A percentile compares a stretch with the other conserved stretches of the same genome.
Evolutionary conservation across 192 early-diverging fungal species (phyloP).

Genomic region (Linderina pennispora): DNA sequence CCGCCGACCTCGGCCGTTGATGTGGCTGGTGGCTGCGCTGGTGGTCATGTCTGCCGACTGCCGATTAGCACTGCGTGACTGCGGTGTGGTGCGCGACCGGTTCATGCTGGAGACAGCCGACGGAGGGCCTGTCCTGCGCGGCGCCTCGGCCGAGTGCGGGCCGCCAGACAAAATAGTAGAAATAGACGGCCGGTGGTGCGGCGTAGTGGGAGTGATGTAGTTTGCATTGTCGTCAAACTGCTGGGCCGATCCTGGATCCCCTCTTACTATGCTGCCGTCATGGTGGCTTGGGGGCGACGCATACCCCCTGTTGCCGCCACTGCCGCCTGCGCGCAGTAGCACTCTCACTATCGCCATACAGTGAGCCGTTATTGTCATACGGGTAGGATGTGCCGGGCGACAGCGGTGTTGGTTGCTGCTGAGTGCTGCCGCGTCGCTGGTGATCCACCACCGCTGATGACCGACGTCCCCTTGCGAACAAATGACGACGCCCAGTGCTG

Average conservation of each 20-base stretch:
- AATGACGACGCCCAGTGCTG: neutral
- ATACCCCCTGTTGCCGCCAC: neutral
- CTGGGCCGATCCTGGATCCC: conserved; percentile 4
- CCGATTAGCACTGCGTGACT: too few relatives aligned
- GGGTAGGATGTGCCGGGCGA: too few relatives aligned
- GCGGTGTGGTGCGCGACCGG: conserved; percentile 3
- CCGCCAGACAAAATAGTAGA: conserved; percentile 23
- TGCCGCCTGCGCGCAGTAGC: conserved; percentile 12
- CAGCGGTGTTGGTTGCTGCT: conserved; percentile 1
- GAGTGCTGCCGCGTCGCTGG: neutral
- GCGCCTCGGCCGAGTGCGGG: conserved; percentile 2
- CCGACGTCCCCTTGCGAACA: neutral
- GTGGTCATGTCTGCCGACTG: too few relatives aligned
- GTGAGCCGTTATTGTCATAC: neutral
- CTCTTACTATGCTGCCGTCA: neutral
- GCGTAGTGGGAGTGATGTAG: conserved; percentile 36
- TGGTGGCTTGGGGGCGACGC: conserved; percentile 9
- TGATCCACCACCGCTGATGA: too few relatives aligned
- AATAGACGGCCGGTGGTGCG: conserved; percentile 16
- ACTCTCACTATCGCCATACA: conserved; percentile 5
- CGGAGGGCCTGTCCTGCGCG: conserved; percentile 1
- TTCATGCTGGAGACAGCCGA: conserved; percentile 1
- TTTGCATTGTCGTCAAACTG: conserved; percentile 9
- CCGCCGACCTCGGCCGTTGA: too few relatives aligned
- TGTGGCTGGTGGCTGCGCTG: too few relatives aligned